Evolutionary conservation across 441 rosid genomes (phyloP).

Genomic region (Raphanus hybrid): DNA sequence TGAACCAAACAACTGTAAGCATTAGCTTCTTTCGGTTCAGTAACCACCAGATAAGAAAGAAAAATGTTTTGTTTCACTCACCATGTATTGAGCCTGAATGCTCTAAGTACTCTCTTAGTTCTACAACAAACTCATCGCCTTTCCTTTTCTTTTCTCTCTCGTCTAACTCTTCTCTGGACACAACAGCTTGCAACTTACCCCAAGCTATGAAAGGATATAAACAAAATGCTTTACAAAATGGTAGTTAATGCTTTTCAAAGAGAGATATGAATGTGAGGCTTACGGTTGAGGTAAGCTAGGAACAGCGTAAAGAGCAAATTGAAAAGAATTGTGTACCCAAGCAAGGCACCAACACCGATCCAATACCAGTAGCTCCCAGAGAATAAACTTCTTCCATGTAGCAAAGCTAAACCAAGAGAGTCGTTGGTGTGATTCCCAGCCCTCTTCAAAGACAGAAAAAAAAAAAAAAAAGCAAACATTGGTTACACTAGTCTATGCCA

Average conservation of each 20-base stretch:
- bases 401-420: conserved; percentile 71
- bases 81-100: conserved; percentile 83
- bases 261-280: conserved; percentile 46
- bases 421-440: conserved; percentile 51
- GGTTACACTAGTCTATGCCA: too few species aligned
- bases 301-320: conserved; percentile 78
- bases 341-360: conserved; percentile 91
- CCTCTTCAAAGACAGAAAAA: conserved; percentile 49
- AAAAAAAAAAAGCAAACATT: neutral
- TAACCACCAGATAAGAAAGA: conserved; percentile 15
- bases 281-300: conserved; percentile 79
- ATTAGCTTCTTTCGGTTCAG: conserved; percentile 1
- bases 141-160: conserved; percentile 86
- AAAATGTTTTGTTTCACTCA: conserved; percentile 36
- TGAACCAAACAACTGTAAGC: conserved; percentile 44
- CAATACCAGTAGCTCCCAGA: conserved; percentile 94
- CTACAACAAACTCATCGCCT: conserved; percentile 72
- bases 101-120: conserved; percentile 83
- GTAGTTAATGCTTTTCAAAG: conserved; percentile 4
- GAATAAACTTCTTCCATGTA: conserved; percentile 76
- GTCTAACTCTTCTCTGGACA: conserved; percentile 85
- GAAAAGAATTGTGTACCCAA: conserved; percentile 81
- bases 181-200: conserved; percentile 84
- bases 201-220: conserved; percentile 51
- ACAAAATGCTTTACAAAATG: neutral